Conservation (phyloP, 169 alveolate genomes). For the Hepatocystis sp. region DNA sequence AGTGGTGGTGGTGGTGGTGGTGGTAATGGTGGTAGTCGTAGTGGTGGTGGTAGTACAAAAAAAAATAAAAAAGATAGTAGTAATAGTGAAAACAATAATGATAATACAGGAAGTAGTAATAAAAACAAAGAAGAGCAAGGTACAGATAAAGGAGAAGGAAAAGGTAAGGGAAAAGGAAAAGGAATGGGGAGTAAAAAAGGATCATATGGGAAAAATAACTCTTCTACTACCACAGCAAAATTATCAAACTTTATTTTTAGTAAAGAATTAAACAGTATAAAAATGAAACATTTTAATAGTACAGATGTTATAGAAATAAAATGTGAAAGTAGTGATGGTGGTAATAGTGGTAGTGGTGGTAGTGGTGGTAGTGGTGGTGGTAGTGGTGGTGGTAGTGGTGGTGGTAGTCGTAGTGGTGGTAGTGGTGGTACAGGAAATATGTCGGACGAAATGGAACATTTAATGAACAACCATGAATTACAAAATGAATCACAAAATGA, state of each 20-base stretch:
- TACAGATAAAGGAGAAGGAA: no score
- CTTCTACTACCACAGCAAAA: constrained; percentile 12
- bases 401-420: neutral
- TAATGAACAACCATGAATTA: no score
- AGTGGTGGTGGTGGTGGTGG: no score
- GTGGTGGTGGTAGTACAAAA: neutral
- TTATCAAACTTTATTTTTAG: constrained; percentile 18
- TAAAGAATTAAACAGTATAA: constrained; percentile 44
- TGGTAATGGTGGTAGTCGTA: no score
- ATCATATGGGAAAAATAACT: no score
- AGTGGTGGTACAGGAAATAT: neutral
- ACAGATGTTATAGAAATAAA: constrained; percentile 59
- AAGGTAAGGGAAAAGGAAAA: no score
- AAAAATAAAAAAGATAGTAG: constrained; percentile 1
- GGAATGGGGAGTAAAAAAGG: no score
- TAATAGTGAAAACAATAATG: neutral
- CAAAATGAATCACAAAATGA: no score
- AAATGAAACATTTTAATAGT: constrained; percentile 12
- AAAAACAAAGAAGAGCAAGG: no score
- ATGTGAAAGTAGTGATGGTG: constrained; percentile 12
- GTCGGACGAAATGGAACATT: neutral
- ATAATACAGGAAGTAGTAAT: no score
- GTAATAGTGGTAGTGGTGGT: no score
- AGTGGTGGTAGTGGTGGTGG: neutral
- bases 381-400: neutral